Base-by-base conservation (phyloP, 2,329 filamentous ascomycete genomes). In the Pseudocercospora cruenta region DNA sequence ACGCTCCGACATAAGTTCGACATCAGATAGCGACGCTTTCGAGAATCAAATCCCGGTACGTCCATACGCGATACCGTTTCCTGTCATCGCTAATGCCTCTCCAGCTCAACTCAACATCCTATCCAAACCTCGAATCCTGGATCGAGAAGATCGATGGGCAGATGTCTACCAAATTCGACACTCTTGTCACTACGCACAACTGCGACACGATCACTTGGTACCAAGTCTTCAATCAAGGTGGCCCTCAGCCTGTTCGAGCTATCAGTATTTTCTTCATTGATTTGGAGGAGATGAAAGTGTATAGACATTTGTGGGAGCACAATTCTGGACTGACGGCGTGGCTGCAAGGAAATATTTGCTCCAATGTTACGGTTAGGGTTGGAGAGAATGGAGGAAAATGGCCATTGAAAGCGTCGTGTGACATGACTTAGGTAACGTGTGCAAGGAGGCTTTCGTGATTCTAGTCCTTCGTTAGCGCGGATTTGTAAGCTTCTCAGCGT, bases 191-290 rank as follows among this genome's bases (percentile, higher is more conserved):
- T 4, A 64, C 36, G 5, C 39, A 64, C 43, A 51, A 64, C 22
- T 59, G 62, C 21, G 39, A 64, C 31, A 64, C 54, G 24, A 64
- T 64, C 39, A 64, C 62, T 21, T 64, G 62, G 36, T 64, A 64
- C 19, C 43, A 64, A 21, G 53, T 58, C 10, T 57, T 59, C 31
- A 28, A 63, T 12, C 51, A 49, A 63, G 47, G 61, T 9, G 51
- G 61, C 12, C 7, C 16, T 2, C 54, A 64, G 16, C 54, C 62
- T 57, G 43, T 59, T 19, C 53, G 43, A 31, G 55, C 62, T 14
- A 64, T 64, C 22, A 64, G 62, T 22, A 59, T 64, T 14, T 53
- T 21, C 33, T 64, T 59, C n/a, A 51, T 64, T 8, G 62, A 59
- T 33, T 36, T 45, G 39, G n/a, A 12, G 22, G 28, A 59, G 26